Evolutionary conservation across 805 yeast species (phyloP).

Genomic region (Ogataea trehaloabstinens): DNA sequence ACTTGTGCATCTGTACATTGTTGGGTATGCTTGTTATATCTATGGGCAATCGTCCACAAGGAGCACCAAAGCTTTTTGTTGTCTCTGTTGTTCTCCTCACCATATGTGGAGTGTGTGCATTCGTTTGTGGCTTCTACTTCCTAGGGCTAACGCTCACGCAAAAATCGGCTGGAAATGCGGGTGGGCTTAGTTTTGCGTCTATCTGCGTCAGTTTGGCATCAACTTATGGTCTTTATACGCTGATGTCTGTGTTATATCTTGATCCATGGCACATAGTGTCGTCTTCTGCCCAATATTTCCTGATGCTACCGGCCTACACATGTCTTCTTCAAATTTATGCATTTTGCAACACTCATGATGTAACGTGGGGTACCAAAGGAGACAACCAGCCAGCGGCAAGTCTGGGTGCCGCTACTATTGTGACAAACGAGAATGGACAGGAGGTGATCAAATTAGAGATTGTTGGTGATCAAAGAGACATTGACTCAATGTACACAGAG

Average conservation of each 20-base stretch:
- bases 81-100: constrained; percentile 70
- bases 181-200: constrained; percentile 57
- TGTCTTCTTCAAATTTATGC: constrained; percentile 94
- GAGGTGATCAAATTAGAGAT: constrained; percentile 81
- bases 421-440: constrained; percentile 76
- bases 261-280: constrained; percentile 97
- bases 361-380: constrained; percentile 99
- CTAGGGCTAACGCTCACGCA: constrained; percentile 55
- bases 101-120: constrained; percentile 76
- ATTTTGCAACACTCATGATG: constrained; percentile 96
- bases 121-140: constrained; percentile 79
- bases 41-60: constrained; percentile 97
- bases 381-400: constrained; percentile 71
- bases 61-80: constrained; percentile 78
- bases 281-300: constrained; percentile 82
- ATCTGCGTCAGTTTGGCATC: constrained; percentile 82
- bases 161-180: constrained; percentile 36
- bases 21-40: constrained; percentile 89
- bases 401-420: constrained; percentile 78
- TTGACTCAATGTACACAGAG: constrained; percentile 78
- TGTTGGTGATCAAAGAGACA: constrained; percentile 66
- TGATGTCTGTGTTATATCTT: constrained; percentile 79
- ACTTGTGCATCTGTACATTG: constrained; percentile 75
- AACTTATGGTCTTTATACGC: constrained; percentile 84
- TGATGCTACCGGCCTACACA: constrained; percentile 87